phyloP scores from a whole-genome alignment of 257 asterid genomes.

The Ophiorrhiza pumila region DNA sequence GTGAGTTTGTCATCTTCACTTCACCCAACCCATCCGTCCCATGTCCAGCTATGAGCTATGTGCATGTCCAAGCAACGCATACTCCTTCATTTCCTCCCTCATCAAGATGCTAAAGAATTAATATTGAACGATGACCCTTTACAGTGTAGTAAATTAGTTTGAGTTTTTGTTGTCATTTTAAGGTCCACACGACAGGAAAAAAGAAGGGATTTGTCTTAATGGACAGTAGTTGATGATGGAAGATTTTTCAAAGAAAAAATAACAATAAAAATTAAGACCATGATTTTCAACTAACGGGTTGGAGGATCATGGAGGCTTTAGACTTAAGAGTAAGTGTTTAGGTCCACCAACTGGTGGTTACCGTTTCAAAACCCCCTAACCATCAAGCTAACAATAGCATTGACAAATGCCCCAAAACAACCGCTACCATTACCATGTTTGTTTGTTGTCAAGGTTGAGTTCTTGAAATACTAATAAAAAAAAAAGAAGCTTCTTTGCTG shows the following conservation, averaged over 20 bases:
- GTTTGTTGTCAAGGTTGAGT: conserved; percentile 6
- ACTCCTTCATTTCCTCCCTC: background rate
- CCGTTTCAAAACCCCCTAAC: conserved; percentile 36
- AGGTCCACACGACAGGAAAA: background rate
- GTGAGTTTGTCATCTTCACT: conserved; percentile 21
- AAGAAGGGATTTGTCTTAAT: background rate
- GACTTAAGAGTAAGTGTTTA: conserved; percentile 28
- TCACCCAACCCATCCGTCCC: conserved; percentile 2
- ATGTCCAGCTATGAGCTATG: conserved; percentile 10
- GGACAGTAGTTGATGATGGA: background rate
- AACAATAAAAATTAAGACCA: background rate
- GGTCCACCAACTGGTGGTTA: conserved; percentile 91
- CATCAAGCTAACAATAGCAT: conserved; percentile 32
- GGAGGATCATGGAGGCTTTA: conserved; percentile 25
- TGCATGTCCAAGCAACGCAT: conserved; percentile 1
- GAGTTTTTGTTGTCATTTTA: background rate
- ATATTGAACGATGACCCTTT: background rate
- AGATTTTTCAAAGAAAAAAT: too few species aligned
- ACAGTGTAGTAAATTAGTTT: background rate
- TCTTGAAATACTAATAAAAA: background rate
- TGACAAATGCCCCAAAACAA: conserved; percentile 27
- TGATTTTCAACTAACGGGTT: conserved; percentile 29
- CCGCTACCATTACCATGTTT: conserved; percentile 24
- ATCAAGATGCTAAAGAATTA: background rate
- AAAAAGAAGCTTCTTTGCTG: conserved; percentile 26